Percentiles rank a stretch among this genome's conserved stretches.
Evolutionary conservation across 805 yeast species (phyloP).

Genomic region (Clavispora asparagi): DNA sequence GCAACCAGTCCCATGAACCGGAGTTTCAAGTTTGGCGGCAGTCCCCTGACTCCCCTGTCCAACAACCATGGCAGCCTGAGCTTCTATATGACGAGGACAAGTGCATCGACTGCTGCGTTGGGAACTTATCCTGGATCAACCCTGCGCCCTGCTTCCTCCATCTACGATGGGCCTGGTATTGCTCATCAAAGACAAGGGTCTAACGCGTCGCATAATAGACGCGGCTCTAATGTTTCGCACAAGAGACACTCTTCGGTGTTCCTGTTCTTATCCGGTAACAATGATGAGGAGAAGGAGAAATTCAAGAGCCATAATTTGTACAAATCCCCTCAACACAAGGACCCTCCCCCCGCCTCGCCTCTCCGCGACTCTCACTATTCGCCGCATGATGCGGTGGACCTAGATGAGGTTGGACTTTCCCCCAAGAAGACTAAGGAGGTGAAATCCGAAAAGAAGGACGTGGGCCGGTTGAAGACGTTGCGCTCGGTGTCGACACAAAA

Average conservation of each 20-base stretch:
- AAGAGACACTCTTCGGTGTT: slow-evolving; percentile 59
- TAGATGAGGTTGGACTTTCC: slow-evolving; percentile 28
- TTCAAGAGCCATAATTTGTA: slow-evolving; percentile 8
- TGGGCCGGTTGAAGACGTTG: slow-evolving; percentile 41
- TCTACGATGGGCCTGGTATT: slow-evolving; percentile 37
- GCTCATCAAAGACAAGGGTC: slow-evolving; percentile 17
- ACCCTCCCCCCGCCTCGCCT: not conserved
- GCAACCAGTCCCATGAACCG: slow-evolving; percentile 24
- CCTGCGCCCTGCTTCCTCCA: slow-evolving; percentile 44
- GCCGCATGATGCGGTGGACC: slow-evolving; percentile 18
- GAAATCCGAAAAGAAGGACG: slow-evolving; percentile 30
- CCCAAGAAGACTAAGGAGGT: slow-evolving; percentile 32
- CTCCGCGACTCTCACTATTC: not conserved
- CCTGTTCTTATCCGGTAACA: slow-evolving; percentile 40
- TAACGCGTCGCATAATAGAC: slow-evolving; percentile 21
- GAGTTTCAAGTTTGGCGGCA: slow-evolving; percentile 30
- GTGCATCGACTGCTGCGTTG: slow-evolving; percentile 17
- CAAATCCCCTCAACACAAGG: not conserved
- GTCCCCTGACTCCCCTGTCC: slow-evolving; percentile 8
- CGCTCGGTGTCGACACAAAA: slow-evolving; percentile 53
- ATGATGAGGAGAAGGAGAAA: slow-evolving; percentile 16
- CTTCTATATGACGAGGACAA: slow-evolving; percentile 21
- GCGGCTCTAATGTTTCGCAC: slow-evolving; percentile 35
- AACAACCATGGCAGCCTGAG: not conserved
- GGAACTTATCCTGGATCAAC: slow-evolving; percentile 1